Conservation (phyloP, 176 grass and related monocot genomes). For the Musa itinerans region DNA sequence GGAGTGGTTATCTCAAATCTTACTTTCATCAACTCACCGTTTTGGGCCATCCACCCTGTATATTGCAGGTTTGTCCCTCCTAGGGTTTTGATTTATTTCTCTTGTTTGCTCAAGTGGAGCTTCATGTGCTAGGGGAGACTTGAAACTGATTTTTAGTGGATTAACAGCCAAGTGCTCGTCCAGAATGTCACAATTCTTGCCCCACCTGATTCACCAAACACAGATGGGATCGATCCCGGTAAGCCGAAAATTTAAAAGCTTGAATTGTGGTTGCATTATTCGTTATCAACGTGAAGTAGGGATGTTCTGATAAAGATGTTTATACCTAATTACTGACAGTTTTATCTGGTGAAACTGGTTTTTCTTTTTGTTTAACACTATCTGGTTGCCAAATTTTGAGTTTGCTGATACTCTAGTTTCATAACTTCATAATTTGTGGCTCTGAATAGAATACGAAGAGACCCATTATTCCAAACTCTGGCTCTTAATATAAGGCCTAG, state of each 20-base stretch:
- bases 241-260: constrained; percentile 2
- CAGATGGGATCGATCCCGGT: constrained; percentile 85
- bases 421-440: too few species aligned
- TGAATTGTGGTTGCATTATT: background rate
- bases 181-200: constrained; percentile 78
- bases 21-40: constrained; percentile 81
- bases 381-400: too few species aligned
- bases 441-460: too few species aligned
- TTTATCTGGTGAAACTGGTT: background rate
- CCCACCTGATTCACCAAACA: constrained; percentile 81
- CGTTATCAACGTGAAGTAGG: background rate
- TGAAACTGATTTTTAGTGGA: constrained; percentile 42
- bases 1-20: constrained; percentile 87
- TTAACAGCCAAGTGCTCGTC: constrained; percentile 85
- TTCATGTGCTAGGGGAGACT: constrained; percentile 19
- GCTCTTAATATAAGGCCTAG: too few species aligned
- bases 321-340: background rate
- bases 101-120: constrained; percentile 29
- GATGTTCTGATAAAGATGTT: background rate
- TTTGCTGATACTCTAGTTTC: too few species aligned
- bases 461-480: too few species aligned
- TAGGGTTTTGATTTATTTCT: constrained; percentile 28
- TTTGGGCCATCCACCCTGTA: constrained; percentile 94
- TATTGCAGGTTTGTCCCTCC: constrained; percentile 72
- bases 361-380: too few species aligned